Evolutionary conservation across 768 basidiomycete genomes (phyloP).

Genomic region (Suillus cothurnatus): DNA sequence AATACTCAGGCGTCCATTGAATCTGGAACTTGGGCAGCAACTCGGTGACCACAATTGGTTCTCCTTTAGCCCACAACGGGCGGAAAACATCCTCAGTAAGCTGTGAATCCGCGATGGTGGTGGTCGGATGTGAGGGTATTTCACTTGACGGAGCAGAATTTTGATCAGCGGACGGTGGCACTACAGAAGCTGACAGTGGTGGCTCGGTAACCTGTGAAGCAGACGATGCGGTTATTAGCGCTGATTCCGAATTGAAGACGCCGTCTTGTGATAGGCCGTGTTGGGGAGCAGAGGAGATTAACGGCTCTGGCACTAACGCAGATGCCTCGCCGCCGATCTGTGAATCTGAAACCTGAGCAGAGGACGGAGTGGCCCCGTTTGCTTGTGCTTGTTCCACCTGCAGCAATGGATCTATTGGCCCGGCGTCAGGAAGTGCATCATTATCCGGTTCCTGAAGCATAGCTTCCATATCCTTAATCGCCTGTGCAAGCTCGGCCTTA

Average conservation of each 20-base stretch:
- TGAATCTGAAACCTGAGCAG: background rate
- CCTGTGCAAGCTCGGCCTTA: slow-evolving; percentile 58
- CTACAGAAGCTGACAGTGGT: slow-evolving; percentile 1
- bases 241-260: background rate
- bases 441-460: slow-evolving; percentile 42
- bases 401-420: slow-evolving; percentile 33
- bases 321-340: background rate
- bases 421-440: slow-evolving; percentile 25
- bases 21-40: slow-evolving; percentile 62
- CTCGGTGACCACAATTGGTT: slow-evolving; percentile 77
- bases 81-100: slow-evolving; percentile 66
- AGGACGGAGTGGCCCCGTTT: background rate
- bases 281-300: background rate
- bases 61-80: slow-evolving; percentile 69
- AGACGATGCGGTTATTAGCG: background rate
- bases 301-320: background rate
- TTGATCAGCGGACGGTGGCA: slow-evolving; percentile 13
- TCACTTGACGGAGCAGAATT: slow-evolving; percentile 23
- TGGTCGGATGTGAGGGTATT: slow-evolving; percentile 50
- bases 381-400: slow-evolving; percentile 18
- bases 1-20: slow-evolving; percentile 83
- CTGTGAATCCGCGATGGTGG: slow-evolving; percentile 46
- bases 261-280: background rate
- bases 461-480: slow-evolving; percentile 70
- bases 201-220: background rate